These are phyloP conservation scores for Volvariella surrecta DNA, from an alignment of 1,284 basidiomycete genomes.

Conservation along the genomic window DNA sequence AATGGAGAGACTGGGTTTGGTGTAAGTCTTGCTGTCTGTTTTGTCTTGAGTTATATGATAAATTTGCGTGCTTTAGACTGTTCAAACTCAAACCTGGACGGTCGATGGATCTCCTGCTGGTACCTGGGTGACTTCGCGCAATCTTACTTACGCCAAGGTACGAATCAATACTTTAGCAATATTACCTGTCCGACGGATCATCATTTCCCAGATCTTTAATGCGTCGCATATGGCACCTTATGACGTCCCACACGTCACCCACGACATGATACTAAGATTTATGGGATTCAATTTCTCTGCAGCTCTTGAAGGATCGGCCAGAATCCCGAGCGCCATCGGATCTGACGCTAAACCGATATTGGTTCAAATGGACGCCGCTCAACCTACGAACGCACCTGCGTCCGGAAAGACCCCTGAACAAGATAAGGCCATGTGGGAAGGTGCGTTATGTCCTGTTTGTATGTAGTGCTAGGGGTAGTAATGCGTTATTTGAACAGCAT, in stretches of 20 bases:
- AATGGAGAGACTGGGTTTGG: slow-evolving; percentile 78
- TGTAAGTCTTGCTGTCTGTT: slow-evolving; percentile 37
- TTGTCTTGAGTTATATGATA: slow-evolving; percentile 6
- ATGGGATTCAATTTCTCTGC: slow-evolving; percentile 84
- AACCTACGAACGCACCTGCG: slow-evolving; percentile 24
- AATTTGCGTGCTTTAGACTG: slow-evolving; percentile 38
- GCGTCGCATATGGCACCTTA: slow-evolving; percentile 94
- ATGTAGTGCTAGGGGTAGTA: background rate
- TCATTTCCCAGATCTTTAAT: slow-evolving; percentile 56
- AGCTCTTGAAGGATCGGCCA: slow-evolving; percentile 67
- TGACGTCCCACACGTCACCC: slow-evolving; percentile 82
- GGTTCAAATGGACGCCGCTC: slow-evolving; percentile 32
- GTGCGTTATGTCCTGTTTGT: slow-evolving; percentile 29
- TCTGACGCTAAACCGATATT: slow-evolving; percentile 53
- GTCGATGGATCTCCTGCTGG: slow-evolving; percentile 78
- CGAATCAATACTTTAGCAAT: slow-evolving; percentile 6
- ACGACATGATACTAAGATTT: slow-evolving; percentile 98
- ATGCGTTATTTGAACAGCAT: slow-evolving; percentile 40
- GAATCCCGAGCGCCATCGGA: slow-evolving; percentile 73
- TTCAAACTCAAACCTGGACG: slow-evolving; percentile 71
- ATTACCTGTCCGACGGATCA: background rate
- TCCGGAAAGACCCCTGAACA: slow-evolving; percentile 56
- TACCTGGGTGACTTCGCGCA: slow-evolving; percentile 84
- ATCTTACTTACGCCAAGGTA: slow-evolving; percentile 91
- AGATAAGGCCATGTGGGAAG: slow-evolving; percentile 81